phyloP scores from a whole-genome alignment of 2,329 filamentous ascomycete species.

The Colletotrichum siamense region DNA sequence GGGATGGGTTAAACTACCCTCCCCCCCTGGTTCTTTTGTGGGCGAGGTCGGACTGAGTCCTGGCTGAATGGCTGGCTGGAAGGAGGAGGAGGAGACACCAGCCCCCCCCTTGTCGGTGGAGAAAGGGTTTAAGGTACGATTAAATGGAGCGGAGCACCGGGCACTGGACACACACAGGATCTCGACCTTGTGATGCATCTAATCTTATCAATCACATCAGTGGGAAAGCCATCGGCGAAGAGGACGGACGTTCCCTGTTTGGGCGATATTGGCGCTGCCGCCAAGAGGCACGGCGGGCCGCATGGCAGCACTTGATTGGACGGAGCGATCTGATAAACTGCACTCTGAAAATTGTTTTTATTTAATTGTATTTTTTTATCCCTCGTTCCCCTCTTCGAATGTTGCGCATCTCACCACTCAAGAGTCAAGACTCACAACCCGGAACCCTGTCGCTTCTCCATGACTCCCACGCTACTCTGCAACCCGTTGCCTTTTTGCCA shows the following conservation, averaged over 20 bases:
- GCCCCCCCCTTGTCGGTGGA: neutral
- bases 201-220: conserved; percentile 23
- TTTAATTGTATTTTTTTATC: neutral
- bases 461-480: neutral
- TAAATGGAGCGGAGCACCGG: neutral
- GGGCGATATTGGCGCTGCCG: neutral
- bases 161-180: neutral
- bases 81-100: neutral
- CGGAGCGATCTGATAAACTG: conserved; percentile 11
- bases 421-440: neutral
- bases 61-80: neutral
- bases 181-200: conserved; percentile 11
- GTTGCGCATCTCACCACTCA: neutral
- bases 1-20: neutral
- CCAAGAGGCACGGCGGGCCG: conserved; percentile 1
- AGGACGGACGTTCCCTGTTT: conserved; percentile 1
- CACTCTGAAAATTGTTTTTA: neutral
- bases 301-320: neutral
- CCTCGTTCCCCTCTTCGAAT: neutral
- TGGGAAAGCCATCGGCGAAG: neutral
- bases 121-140: neutral
- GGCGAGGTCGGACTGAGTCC: neutral
- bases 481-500: neutral
- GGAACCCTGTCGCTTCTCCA: neutral
- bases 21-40: neutral